Evolutionary conservation across 176 grass and related monocot species (phyloP).

Genomic region (Lolium perenne): DNA sequence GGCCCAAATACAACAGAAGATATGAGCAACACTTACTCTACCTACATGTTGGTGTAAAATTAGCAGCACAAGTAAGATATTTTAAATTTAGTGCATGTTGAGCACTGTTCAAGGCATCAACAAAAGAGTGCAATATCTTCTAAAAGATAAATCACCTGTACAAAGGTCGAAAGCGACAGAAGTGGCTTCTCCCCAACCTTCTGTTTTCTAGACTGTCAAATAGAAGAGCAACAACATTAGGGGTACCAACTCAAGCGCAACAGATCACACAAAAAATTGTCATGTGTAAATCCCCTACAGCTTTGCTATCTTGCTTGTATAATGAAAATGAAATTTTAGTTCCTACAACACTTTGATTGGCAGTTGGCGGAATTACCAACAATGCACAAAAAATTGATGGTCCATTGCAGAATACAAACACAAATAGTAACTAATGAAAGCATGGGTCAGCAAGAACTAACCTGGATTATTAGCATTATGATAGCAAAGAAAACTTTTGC

Average conservation of each 20-base stretch:
- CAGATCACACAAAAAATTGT: conserved; percentile 3
- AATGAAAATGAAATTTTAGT: conserved; percentile 4
- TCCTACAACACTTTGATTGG: not conserved
- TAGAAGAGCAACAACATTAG: conserved; percentile 33
- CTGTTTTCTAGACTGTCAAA: conserved; percentile 88
- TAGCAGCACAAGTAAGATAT: conserved; percentile 25
- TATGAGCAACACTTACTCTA: not conserved
- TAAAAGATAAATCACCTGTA: conserved; percentile 69
- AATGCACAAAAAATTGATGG: not conserved
- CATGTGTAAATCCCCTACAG: conserved; percentile 20
- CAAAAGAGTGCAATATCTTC: conserved; percentile 19
- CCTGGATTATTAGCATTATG: conserved; percentile 88
- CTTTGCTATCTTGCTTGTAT: not conserved
- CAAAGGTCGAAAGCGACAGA: conserved; percentile 94
- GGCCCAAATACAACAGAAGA: conserved; percentile 30
- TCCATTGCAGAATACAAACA: not conserved
- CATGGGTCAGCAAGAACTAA: conserved; percentile 46
- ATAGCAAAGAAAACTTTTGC: conserved; percentile 93
- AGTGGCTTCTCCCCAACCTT: conserved; percentile 96
- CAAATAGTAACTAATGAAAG: conserved; percentile 35
- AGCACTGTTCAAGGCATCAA: conserved; percentile 9
- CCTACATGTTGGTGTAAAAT: not conserved
- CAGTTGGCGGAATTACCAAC: not conserved
- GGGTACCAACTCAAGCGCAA: not conserved
- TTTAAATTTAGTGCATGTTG: conserved; percentile 2